Evolutionary conservation across 768 basidiomycete species (phyloP).

Genomic region (Mycena alexandri): DNA sequence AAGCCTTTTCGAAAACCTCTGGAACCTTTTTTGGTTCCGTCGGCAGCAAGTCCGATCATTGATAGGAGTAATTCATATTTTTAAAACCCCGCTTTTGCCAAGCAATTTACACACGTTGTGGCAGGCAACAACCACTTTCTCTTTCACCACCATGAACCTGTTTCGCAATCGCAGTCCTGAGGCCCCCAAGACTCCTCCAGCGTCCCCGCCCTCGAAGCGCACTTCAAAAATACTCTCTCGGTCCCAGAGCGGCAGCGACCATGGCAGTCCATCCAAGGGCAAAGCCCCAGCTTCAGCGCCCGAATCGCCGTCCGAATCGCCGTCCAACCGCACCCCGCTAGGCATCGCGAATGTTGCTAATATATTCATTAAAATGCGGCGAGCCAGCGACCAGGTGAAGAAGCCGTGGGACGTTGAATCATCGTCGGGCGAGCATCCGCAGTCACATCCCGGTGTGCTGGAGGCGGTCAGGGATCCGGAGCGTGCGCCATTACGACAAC

Average conservation of each 20-base stretch:
- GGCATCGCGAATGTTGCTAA: constrained; percentile 61
- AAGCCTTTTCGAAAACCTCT: too few relatives aligned
- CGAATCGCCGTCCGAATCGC: constrained; percentile 16
- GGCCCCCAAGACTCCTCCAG: constrained; percentile 16
- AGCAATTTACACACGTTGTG: constrained; percentile 28
- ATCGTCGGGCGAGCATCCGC: constrained; percentile 53
- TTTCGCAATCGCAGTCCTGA: constrained; percentile 29
- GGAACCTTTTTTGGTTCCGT: constrained; percentile 12
- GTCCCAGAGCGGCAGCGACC: constrained; percentile 13
- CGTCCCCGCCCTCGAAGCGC: constrained; percentile 24
- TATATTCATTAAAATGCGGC: constrained; percentile 66
- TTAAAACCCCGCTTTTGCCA: constrained; percentile 10
- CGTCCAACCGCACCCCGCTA: constrained; percentile 40
- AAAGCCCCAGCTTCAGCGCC: constrained; percentile 10
- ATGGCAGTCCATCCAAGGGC: constrained; percentile 3
- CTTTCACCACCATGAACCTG: constrained; percentile 26
- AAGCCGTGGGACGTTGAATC: constrained; percentile 48
- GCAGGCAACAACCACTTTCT: neutral
- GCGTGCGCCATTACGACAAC: constrained; percentile 44
- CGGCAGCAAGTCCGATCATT: neutral
- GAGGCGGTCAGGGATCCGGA: constrained; percentile 41
- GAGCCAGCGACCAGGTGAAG: constrained; percentile 44
- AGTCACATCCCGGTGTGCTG: constrained; percentile 53
- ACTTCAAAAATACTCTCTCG: constrained; percentile 15
- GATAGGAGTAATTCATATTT: neutral